Conservation (phyloP, 305 asterid species). For the Coffea humblotiana region DNA sequence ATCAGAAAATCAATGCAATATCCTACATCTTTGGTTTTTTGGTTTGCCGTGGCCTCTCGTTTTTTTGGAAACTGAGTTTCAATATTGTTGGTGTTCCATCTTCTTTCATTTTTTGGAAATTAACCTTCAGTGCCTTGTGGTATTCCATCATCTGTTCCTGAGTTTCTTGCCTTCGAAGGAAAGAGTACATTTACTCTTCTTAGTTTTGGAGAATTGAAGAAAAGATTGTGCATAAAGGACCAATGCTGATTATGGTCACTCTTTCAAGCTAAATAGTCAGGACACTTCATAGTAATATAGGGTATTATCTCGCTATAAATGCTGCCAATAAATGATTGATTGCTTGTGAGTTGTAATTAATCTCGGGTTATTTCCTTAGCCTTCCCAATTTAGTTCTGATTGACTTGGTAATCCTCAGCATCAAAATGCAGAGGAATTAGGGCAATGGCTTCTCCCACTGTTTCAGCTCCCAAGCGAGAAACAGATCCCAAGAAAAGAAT, state of each 20-base stretch:
- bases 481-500: constrained; percentile 79
- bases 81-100: not conserved
- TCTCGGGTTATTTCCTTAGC: not conserved
- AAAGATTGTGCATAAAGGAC: not conserved
- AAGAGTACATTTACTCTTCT: not conserved
- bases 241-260: not conserved
- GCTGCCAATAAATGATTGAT: not conserved
- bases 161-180: not conserved
- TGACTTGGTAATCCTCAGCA: not conserved
- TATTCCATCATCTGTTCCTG: not conserved
- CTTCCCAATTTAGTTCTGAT: constrained; percentile 1
- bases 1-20: not conserved
- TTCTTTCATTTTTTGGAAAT: not conserved
- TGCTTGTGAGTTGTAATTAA: not conserved
- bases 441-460: constrained; percentile 48
- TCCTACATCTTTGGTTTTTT: not conserved
- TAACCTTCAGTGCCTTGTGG: not conserved
- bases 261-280: not conserved
- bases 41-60: not conserved
- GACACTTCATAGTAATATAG: no score
- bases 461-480: constrained; percentile 63
- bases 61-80: not conserved
- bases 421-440: constrained; percentile 38
- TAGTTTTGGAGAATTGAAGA: not conserved
- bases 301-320: not conserved